Evolutionary conservation across 176 grass and related monocot species (phyloP).

Genomic region (Metroxylon sagu): DNA sequence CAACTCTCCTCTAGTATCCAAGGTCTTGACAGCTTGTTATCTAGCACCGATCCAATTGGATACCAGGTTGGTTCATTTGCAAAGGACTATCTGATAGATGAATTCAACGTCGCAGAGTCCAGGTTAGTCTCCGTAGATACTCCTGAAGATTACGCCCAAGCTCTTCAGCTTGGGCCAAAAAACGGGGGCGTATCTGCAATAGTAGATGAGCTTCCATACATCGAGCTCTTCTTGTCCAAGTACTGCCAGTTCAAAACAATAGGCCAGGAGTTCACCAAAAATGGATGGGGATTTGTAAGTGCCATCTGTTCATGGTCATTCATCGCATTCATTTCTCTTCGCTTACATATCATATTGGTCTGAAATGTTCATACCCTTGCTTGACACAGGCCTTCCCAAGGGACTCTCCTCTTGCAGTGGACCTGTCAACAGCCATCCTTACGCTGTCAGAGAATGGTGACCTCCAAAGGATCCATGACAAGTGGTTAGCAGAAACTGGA

Average conservation of each 20-base stretch:
- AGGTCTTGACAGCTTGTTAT: conserved; percentile 62
- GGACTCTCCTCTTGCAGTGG: conserved; percentile 70
- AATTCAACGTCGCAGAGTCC: conserved; percentile 56
- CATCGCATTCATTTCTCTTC: no score
- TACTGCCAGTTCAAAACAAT: conserved; percentile 78
- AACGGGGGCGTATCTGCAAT: conserved; percentile 70
- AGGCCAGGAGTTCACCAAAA: conserved; percentile 90
- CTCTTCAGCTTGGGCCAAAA: conserved; percentile 53
- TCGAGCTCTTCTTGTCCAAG: conserved; percentile 75
- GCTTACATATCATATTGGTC: not conserved
- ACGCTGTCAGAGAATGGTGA: conserved; percentile 82
- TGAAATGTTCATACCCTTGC: conserved; percentile 1
- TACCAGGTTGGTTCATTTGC: conserved; percentile 86
- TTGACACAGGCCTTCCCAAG: conserved; percentile 74
- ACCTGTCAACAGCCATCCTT: conserved; percentile 90
- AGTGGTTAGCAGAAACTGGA: conserved; percentile 46
- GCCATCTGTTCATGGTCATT: not conserved
- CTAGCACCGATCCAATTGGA: conserved; percentile 53
- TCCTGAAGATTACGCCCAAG: conserved; percentile 44
- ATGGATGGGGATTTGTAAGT: conserved; percentile 97
- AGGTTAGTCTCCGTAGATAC: conserved; percentile 36
- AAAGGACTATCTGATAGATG: conserved; percentile 66
- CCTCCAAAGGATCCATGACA: conserved; percentile 93
- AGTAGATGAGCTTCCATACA: conserved; percentile 83
- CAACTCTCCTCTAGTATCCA: conserved; percentile 73